A percentile compares a stretch with the other conserved stretches of the same genome.
These are phyloP conservation scores for Rhodotorula sp. DNA, from an alignment of 1,284 basidiomycete genomes.

Conservation along the genomic window DNA sequence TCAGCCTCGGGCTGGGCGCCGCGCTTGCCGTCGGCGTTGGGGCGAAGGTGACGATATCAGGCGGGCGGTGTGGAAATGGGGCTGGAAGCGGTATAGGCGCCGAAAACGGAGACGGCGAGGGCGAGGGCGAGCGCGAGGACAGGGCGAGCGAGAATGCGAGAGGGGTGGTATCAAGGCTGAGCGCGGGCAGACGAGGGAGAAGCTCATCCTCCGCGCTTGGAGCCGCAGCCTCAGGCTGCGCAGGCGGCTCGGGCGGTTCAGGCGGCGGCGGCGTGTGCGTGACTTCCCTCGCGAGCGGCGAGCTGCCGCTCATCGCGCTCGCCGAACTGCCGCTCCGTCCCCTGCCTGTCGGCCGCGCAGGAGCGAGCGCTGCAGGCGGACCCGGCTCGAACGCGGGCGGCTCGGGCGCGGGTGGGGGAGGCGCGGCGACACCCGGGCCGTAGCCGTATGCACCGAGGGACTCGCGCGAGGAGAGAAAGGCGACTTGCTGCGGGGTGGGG, in stretches of 20 bases:
- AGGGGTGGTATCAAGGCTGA: not conserved
- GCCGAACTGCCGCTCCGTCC: constrained; percentile 5
- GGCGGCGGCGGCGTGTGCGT: not conserved
- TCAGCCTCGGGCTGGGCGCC: constrained; percentile 1
- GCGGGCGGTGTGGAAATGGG: not conserved
- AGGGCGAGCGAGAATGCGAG: not conserved
- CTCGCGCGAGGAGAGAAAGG: constrained; percentile 38
- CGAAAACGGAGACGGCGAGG: not conserved
- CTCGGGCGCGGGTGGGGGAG: not conserved
- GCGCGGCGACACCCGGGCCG: constrained; percentile 3
- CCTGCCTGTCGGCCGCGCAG: not conserved
- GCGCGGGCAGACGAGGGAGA: not conserved
- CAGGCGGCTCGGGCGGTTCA: too few relatives aligned
- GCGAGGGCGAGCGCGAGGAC: too few relatives aligned
- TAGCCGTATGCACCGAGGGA: constrained; percentile 39
- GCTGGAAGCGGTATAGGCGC: not conserved
- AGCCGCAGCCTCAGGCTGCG: not conserved
- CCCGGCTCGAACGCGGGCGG: not conserved
- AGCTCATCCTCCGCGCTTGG: not conserved
- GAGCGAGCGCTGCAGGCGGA: not conserved
- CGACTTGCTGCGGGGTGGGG: constrained; percentile 32
- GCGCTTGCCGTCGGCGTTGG: constrained; percentile 15
- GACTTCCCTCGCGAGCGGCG: constrained; percentile 8
- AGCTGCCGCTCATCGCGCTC: constrained; percentile 6
- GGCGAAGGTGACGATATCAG: constrained; percentile 9